phyloP scores from a whole-genome alignment of 805 yeast genomes.

The Zygotorulaspora sp. region DNA sequence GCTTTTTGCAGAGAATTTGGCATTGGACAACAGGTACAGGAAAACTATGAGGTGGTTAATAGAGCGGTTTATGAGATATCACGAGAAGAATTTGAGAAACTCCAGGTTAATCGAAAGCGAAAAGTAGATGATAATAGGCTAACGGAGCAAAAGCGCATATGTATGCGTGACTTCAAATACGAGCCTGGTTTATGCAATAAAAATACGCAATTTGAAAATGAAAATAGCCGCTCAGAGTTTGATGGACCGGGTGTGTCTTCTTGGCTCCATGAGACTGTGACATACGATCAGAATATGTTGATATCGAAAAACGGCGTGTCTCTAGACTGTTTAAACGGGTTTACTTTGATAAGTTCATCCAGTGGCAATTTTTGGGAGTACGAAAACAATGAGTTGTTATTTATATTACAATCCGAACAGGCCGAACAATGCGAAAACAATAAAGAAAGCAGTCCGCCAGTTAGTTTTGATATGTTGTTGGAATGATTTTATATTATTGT shows the following conservation, averaged over 20 bases:
- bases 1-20: conserved; percentile 10
- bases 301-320: neutral
- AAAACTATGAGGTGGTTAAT: conserved; percentile 12
- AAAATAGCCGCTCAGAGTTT: too few relatives aligned
- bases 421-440: neutral
- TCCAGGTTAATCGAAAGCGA: too few relatives aligned
- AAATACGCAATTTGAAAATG: too few relatives aligned
- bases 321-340: neutral
- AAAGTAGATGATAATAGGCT: neutral
- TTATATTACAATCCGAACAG: conserved; percentile 6
- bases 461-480: conserved; percentile 3
- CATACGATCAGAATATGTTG: neutral
- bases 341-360: neutral
- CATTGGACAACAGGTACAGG: conserved; percentile 4
- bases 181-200: too few relatives aligned
- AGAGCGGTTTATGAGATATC: conserved; percentile 7
- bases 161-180: too few relatives aligned
- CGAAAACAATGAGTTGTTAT: conserved; percentile 3
- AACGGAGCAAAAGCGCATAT: neutral
- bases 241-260: too few relatives aligned
- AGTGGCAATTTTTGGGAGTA: neutral
- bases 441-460: conserved; percentile 16
- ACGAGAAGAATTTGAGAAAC: conserved; percentile 9
- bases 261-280: neutral
- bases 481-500: neutral